A percentile compares a stretch with the other conserved stretches of the same genome.
Evolutionary conservation across 176 grass and related monocot genomes (phyloP).

Genomic region (maize (Zea mays)): DNA sequence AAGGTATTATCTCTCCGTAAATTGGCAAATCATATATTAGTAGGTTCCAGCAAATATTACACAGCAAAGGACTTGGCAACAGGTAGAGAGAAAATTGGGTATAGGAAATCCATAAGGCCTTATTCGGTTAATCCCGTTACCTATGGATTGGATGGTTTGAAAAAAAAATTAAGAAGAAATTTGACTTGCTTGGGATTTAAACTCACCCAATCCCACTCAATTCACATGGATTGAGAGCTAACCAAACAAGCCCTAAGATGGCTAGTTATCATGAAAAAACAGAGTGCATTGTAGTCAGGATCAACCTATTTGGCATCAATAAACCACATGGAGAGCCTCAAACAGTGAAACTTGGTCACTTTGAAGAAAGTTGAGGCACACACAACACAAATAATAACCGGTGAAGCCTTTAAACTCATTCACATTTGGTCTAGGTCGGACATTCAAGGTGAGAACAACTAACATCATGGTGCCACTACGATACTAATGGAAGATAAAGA

Average conservation of each 20-base stretch:
- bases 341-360: background rate
- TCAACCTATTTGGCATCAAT: background rate
- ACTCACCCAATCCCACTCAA: no score
- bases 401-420: conserved; percentile 11
- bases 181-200: no score
- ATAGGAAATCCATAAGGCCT: background rate
- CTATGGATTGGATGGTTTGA: no score
- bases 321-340: background rate
- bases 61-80: background rate
- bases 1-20: conserved; percentile 16
- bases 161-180: no score
- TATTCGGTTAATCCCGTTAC: no score
- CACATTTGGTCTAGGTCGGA: background rate
- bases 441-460: conserved; percentile 6
- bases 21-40: conserved; percentile 26
- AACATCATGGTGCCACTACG: background rate
- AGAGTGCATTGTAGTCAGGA: background rate
- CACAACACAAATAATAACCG: background rate
- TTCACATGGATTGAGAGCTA: no score
- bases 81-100: no score
- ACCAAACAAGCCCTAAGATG: no score
- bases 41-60: background rate
- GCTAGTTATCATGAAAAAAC: background rate
- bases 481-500: conserved; percentile 7
- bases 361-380: background rate